These are phyloP conservation scores for Syncephalastrum monosporum DNA, from an alignment of 371 early-diverging fungal species.

Conservation along the genomic window DNA sequence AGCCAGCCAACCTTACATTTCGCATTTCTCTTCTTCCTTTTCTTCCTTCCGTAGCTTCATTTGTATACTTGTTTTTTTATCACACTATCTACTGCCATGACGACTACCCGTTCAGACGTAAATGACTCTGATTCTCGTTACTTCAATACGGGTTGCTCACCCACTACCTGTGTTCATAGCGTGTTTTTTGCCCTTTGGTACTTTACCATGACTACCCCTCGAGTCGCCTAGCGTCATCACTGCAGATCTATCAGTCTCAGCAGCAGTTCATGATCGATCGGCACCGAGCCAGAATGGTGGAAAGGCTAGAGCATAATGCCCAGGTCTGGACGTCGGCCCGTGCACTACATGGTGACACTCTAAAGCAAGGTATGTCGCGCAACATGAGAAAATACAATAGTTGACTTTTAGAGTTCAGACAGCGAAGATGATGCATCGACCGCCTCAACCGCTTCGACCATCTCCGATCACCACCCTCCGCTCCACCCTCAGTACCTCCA, in stretches of 20 bases:
- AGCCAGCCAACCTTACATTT: no score
- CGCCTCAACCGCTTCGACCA: no score
- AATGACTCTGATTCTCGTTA: not conserved
- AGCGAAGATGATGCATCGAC: no score
- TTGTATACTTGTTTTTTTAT: not conserved
- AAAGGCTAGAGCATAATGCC: slow-evolving; percentile 38
- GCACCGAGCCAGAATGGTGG: slow-evolving; percentile 28
- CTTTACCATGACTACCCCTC: slow-evolving; percentile 22
- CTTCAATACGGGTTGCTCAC: not conserved
- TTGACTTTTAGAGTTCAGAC: no score
- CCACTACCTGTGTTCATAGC: slow-evolving; percentile 1
- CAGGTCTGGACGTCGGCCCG: slow-evolving; percentile 26
- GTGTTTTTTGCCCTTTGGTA: slow-evolving; percentile 20
- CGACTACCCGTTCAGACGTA: slow-evolving; percentile 11
- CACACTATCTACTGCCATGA: slow-evolving; percentile 8
- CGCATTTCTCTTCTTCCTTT: slow-evolving; percentile 10
- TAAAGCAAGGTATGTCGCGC: no score
- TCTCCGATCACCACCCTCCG: no score
- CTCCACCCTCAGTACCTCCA: no score
- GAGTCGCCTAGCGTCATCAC: slow-evolving; percentile 5
- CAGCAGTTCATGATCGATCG: slow-evolving; percentile 29
- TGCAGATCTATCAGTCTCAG: slow-evolving; percentile 10
- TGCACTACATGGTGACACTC: slow-evolving; percentile 1
- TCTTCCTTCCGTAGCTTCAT: slow-evolving; percentile 4
- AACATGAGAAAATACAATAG: no score